Evolutionary conservation across 257 asterid species (phyloP).

Genomic region (Solanum appendiculatum): DNA sequence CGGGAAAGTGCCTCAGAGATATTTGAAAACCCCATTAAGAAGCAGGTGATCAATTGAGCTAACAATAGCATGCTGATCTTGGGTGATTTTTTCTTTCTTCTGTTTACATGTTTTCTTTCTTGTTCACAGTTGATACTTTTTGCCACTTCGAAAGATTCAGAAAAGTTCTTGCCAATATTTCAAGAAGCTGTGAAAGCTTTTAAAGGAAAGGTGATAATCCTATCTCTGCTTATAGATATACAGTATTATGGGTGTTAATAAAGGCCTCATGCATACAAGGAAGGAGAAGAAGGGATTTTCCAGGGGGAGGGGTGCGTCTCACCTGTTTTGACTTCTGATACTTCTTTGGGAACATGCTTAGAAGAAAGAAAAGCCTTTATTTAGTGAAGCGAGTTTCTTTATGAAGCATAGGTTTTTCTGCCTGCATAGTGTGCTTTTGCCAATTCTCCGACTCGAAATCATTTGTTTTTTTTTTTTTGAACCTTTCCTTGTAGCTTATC

Average conservation of each 20-base stretch:
- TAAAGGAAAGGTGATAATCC: conserved; percentile 72
- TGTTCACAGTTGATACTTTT: conserved; percentile 67
- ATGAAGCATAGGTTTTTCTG: background rate
- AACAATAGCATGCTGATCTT: background rate
- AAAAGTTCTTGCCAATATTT: conserved; percentile 48
- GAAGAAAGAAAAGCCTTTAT: background rate
- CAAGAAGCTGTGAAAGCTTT: conserved; percentile 78
- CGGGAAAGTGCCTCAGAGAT: conserved; percentile 62
- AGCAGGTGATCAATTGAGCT: conserved; percentile 45
- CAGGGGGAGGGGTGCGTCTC: background rate
- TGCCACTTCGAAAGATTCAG: conserved; percentile 54
- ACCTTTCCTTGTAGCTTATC: conserved; percentile 40
- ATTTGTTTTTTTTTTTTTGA: background rate
- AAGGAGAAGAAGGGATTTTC: background rate
- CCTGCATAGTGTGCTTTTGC: background rate
- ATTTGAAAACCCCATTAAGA: conserved; percentile 92
- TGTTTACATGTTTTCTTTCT: conserved; percentile 4
- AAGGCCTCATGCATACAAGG: background rate
- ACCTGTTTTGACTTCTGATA: background rate
- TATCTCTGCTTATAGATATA: background rate
- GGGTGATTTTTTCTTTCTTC: background rate
- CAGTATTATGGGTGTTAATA: background rate
- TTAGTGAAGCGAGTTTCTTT: background rate
- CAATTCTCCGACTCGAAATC: background rate
- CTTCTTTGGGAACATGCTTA: background rate